Evolutionary conservation across 441 rosid genomes (phyloP), one percentile per base, ranked within the genome.

Genomic region (Biscutella laevigata): DNA sequence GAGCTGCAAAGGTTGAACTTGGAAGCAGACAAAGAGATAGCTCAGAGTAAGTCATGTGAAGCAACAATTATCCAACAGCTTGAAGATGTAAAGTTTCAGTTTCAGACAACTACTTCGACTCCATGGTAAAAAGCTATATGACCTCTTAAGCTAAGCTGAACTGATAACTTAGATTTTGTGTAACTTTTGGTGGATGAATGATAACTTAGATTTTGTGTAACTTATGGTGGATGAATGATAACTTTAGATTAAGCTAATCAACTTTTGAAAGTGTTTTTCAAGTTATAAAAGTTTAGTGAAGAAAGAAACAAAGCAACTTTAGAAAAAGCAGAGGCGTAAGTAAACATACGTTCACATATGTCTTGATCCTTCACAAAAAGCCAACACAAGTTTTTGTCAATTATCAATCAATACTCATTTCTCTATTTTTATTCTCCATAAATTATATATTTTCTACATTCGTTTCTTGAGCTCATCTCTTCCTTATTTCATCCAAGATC

Each of bases 321-420:
- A 34, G 33, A 27, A 48, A 54, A 63, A 44, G 67, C 27, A n/a
- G n/a, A 62, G 44, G 54, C 59, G 9, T 11, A 5, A 56, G 2
- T 47, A 57, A 21, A 11, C 42, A 42, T 43, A 51, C 65, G 65
- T 66, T n/a, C n/a, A n/a, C 65, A 66, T 65, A 29, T 43, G 28
- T 51, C 58, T 52, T 27, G n/a, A 26, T 5, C 34, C 63, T 66
- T 53, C 52, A 37, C 53, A 54, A 51, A 66, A 65, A 44, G 38
- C 56, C 70, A 59, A 56, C 65, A 52, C 61, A 58, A 36, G 1
- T 0, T 28, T 36, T 57, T 30, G 36, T 51, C 54, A 44, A 51
- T 42, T 21, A 34, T 59, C 54, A 51, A 51, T 44, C 51, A 22
- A 41, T 38, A 20, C 22, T 38, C 40, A 10, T 11, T 34, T 40